Evolutionary conservation across 306 rosid genomes (phyloP).

Genomic region (Abrus precatorius): DNA sequence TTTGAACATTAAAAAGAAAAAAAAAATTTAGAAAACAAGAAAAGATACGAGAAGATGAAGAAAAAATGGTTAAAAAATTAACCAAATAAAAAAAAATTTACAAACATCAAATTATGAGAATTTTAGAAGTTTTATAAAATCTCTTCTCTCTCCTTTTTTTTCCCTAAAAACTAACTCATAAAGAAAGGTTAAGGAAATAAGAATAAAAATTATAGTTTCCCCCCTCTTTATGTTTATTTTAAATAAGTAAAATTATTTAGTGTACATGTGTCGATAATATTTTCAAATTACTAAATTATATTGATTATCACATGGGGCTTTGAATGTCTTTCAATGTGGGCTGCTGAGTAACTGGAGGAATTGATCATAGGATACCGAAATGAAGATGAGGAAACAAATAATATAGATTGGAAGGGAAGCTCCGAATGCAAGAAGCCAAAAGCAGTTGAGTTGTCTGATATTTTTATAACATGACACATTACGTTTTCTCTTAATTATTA

Average conservation of each 20-base stretch:
- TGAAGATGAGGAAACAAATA: constrained; percentile 60
- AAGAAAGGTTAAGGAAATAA: neutral
- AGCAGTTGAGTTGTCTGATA: constrained; percentile 56
- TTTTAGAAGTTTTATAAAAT: too few species aligned
- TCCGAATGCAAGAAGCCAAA: constrained; percentile 72
- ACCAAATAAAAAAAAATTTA: too few species aligned
- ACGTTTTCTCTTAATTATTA: constrained; percentile 30
- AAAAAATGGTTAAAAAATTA: too few species aligned
- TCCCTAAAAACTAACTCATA: too few species aligned
- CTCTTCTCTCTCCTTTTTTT: too few species aligned
- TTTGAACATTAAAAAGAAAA: too few species aligned
- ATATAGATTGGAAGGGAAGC: constrained; percentile 54
- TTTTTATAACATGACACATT: constrained; percentile 35
- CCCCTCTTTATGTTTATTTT: neutral
- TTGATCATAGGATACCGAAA: constrained; percentile 65
- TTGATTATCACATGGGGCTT: constrained; percentile 53
- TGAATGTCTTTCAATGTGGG: constrained; percentile 50
- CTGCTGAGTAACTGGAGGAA: constrained; percentile 35
- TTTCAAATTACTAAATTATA: neutral
- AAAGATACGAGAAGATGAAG: too few species aligned
- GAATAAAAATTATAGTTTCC: neutral
- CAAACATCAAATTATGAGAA: too few species aligned
- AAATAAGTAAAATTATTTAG: neutral
- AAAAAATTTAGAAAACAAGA: too few species aligned
- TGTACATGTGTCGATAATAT: neutral